Evolutionary conservation across 768 basidiomycete genomes (phyloP), one percentile per base, ranked within the genome.

Genomic region (Mycena epipterygia): DNA sequence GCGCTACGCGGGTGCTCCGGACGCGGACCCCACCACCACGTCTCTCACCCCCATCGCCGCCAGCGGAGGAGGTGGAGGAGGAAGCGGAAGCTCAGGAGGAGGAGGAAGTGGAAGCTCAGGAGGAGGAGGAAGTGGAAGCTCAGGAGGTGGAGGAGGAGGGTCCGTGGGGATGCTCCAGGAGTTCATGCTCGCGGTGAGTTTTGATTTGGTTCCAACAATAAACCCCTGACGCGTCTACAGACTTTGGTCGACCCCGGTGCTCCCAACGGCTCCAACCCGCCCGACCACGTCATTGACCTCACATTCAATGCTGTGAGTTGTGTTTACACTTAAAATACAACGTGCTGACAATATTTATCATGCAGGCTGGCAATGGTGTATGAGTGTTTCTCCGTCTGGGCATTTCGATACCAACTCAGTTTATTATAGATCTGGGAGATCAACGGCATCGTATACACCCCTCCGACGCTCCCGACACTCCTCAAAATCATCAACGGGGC

Each of bases 1-100:
- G 21, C 80, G 82, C 42, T 87, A 87, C 67, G 72, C 74, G 0
- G 85, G 85, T 3, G 84, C 86, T 19, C 78, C 82, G 0, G 39
- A 64, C 16, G 69, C 11, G 12, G 84, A 87, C 0, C 86, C 85
- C 2, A 67, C 55, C 1, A 73, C 73, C 5, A 51, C 51, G 2
- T 41, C 32, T 42, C 8, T 35, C 42, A n/a, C 5, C 63, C 25
- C 35, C 5, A 13, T 23, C 29, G 21, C 21, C 9, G 21, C 5
- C 12, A 17, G 29, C 16, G 23, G 25, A 1, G 37, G 23, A n/a
- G n/a, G n/a, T n/a, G n/a, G n/a, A n/a, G n/a, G n/a, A n/a, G n/a
- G n/a, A 0, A 27, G 3, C 41, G n/a, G n/a, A n/a, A n/a, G n/a
- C n/a, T n/a, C n/a, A n/a, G n/a, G n/a, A n/a, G n/a, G n/a, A n/a